A percentile compares a stretch with the other conserved stretches of the same genome.
phyloP scores from a whole-genome alignment of 805 yeast species.

The Starmera caribaea region DNA sequence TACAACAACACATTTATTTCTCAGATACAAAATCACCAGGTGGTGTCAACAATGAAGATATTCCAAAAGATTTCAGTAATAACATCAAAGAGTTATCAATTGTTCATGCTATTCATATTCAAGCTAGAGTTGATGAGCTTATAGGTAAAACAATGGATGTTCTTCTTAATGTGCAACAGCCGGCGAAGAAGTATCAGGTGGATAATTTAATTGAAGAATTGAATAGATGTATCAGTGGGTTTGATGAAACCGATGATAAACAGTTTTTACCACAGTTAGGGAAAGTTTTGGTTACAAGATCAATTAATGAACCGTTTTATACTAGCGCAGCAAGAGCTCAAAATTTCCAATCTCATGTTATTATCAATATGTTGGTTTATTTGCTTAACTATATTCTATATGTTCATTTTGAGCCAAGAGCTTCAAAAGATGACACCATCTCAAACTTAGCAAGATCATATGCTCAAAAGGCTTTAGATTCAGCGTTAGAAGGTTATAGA shows the following conservation, averaged over 20 bases:
- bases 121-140: constrained; percentile 35
- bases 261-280: constrained; percentile 27
- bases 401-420: constrained; percentile 34
- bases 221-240: constrained; percentile 24
- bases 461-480: constrained; percentile 32
- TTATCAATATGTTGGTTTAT: constrained; percentile 38
- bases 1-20: constrained; percentile 27
- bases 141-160: constrained; percentile 31
- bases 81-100: constrained; percentile 36
- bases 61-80: constrained; percentile 12
- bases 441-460: constrained; percentile 25
- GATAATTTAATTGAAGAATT: constrained; percentile 26
- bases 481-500: constrained; percentile 33
- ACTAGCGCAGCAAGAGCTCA: constrained; percentile 28
- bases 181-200: constrained; percentile 32
- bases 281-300: constrained; percentile 14
- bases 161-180: constrained; percentile 25
- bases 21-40: constrained; percentile 36
- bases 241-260: constrained; percentile 17
- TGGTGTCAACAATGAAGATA: constrained; percentile 12
- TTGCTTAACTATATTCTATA: constrained; percentile 39
- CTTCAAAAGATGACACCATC: constrained; percentile 24
- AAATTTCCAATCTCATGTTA: constrained; percentile 28
- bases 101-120: constrained; percentile 36
- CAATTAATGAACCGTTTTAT: constrained; percentile 12